Conservation (phyloP, 2,329 filamentous ascomycete genomes). For the Coccinonectria pachysandricola region DNA sequence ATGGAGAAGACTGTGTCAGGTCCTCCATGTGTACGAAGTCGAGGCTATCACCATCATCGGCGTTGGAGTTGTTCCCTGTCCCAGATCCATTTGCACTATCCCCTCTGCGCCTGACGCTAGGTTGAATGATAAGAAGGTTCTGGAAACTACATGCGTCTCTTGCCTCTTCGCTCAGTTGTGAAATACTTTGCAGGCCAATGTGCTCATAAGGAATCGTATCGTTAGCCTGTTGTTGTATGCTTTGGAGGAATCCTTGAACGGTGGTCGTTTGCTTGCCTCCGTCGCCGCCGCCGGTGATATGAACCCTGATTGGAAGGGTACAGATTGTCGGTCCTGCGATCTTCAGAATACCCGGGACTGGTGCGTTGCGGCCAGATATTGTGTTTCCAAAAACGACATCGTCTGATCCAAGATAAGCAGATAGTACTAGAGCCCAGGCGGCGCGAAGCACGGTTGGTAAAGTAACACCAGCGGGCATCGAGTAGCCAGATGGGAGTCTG, state of each 20-base stretch:
- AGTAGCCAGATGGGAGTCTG: no score
- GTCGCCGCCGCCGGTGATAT: no score
- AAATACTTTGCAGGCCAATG: conserved; percentile 4
- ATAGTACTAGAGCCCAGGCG: background rate
- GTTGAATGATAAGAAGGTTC: conserved; percentile 7
- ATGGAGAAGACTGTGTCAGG: no score
- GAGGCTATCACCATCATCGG: conserved; percentile 1
- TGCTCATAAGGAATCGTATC: no score
- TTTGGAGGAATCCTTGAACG: background rate
- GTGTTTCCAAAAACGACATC: background rate
- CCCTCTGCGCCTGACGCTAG: no score
- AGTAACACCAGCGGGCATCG: background rate
- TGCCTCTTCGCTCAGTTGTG: conserved; percentile 1
- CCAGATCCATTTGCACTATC: no score
- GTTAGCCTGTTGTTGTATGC: conserved; percentile 1
- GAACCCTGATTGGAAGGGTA: background rate
- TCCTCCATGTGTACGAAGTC: no score
- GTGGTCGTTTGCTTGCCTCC: background rate
- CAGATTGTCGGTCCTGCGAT: background rate
- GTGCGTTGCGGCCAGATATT: background rate
- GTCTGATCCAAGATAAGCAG: background rate
- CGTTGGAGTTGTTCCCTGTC: conserved; percentile 1
- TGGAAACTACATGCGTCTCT: conserved; percentile 3
- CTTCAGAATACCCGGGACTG: background rate
- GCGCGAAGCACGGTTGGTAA: background rate